Evolutionary conservation across 106 monocot species (phyloP), one percentile per base, ranked within the genome.

Genomic region (Posidonia australis): DNA sequence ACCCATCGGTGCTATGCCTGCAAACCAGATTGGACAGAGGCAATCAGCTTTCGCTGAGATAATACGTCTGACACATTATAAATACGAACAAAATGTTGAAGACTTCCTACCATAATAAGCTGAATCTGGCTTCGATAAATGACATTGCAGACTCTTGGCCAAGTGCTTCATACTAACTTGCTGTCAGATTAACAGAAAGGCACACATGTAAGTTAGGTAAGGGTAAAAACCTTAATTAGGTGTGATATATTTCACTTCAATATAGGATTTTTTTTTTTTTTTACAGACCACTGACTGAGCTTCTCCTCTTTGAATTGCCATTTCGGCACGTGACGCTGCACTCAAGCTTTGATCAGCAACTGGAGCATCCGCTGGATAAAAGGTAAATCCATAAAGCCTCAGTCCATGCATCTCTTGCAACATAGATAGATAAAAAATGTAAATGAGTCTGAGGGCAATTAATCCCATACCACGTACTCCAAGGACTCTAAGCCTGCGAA

Each of bases 81-180:
- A 26, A 19, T 19, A 3, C 11, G 13, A 59, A 45, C 14, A 3
- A 44, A 36, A 7, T 36, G 7, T 36, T 36, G 7, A 36, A 2
- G 5, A 36, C 36, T 36, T 36, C 72, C 14, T 57, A 94, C 90
- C 96, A 67, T 90, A 90, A 54, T 86, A 96, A 60, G 90, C 79
- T 68, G 80, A 78, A 55, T 96, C 94, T 6, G 94, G 94, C 67
- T 96, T 96, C 16, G 96, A 82, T 53, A 82, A 74, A 74, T 96
- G 90, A 29, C 96, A 96, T 18, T 90, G 96, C 74, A 96, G 67
- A 68, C 96, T 87, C 78, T 87, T 96, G 10, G 47, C 82, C 27
- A 96, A 75, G 45, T 96, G 86, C 73, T 96, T 96, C 84, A 90
- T 78, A 80, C 84, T 90, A 56, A 90, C 84, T 82, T 96, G 90